A percentile compares a stretch with the other conserved stretches of the same genome.
These are phyloP conservation scores for Claviceps pazoutovae DNA, from an alignment of 2,329 filamentous ascomycete genomes.

Conservation along the genomic window DNA sequence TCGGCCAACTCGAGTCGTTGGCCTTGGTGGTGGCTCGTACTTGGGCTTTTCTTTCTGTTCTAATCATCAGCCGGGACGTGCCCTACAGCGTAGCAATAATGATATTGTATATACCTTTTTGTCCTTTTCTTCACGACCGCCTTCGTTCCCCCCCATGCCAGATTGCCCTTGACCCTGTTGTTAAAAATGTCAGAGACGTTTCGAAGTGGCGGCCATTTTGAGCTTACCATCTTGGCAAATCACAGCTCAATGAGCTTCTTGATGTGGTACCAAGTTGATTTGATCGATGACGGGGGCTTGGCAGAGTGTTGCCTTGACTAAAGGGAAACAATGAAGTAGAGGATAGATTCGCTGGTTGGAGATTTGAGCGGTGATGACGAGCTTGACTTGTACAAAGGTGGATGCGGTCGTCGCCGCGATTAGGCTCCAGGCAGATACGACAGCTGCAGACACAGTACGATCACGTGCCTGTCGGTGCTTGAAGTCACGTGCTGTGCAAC, in stretches of 20 bases:
- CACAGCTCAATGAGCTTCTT: constrained; percentile 16
- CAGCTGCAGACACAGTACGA: constrained; percentile 14
- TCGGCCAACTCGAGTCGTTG: constrained; percentile 89
- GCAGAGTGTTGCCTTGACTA: not conserved
- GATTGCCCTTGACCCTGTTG: constrained; percentile 70
- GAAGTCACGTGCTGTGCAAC: not conserved
- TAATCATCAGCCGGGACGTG: constrained; percentile 9
- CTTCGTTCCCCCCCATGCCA: constrained; percentile 65
- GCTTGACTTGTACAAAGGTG: constrained; percentile 12
- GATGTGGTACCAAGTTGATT: not conserved
- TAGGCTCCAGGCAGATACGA: constrained; percentile 34
- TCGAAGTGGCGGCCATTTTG: not conserved
- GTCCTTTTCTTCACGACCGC: constrained; percentile 69
- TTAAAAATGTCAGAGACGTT: not conserved
- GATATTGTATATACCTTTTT: constrained; percentile 58
- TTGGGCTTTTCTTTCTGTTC: constrained; percentile 96
- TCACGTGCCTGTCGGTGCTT: not conserved
- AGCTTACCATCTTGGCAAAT: constrained; percentile 22
- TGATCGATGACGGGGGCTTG: not conserved
- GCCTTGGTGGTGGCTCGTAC: constrained; percentile 96
- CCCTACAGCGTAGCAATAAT: not conserved
- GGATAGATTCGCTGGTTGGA: constrained; percentile 1
- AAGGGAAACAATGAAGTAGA: not conserved
- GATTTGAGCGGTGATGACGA: constrained; percentile 9
- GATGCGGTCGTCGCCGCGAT: constrained; percentile 14